These are phyloP conservation scores for Eucalyptus guilfoylei DNA, from an alignment of 345 rosid genomes.

Conservation along the genomic window DNA sequence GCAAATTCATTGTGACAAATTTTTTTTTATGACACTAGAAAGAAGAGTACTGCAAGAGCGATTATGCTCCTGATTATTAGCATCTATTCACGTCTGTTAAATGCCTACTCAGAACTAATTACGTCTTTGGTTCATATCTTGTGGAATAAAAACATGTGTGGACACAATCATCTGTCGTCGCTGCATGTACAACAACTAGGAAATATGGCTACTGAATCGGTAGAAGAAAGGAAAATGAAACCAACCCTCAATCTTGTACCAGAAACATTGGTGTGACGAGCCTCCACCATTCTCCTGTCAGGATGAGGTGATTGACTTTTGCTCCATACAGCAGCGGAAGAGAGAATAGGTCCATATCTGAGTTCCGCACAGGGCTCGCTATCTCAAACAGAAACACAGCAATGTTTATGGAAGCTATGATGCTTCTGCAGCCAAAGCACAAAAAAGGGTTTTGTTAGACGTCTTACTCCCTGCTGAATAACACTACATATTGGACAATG, in stretches of 20 bases:
- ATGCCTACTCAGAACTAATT: background rate
- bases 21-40: background rate
- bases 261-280: conserved; percentile 97
- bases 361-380: conserved; percentile 59
- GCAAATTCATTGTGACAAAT: background rate
- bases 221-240: conserved; percentile 52
- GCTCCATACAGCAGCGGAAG: conserved; percentile 76
- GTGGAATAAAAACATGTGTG: background rate
- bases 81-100: background rate
- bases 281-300: conserved; percentile 97
- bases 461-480: background rate
- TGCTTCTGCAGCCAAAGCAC: conserved; percentile 33
- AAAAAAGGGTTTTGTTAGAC: background rate
- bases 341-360: conserved; percentile 54
- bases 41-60: background rate
- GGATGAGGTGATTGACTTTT: conserved; percentile 74
- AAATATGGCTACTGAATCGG: background rate
- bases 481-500: background rate
- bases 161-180: background rate
- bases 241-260: conserved; percentile 91
- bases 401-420: conserved; percentile 61
- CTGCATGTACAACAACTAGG: background rate
- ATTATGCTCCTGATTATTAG: background rate
- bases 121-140: background rate
- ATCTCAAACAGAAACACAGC: conserved; percentile 79